phyloP scores from a whole-genome alignment of 768 basidiomycete genomes.

The Tephrocybe sp. region DNA sequence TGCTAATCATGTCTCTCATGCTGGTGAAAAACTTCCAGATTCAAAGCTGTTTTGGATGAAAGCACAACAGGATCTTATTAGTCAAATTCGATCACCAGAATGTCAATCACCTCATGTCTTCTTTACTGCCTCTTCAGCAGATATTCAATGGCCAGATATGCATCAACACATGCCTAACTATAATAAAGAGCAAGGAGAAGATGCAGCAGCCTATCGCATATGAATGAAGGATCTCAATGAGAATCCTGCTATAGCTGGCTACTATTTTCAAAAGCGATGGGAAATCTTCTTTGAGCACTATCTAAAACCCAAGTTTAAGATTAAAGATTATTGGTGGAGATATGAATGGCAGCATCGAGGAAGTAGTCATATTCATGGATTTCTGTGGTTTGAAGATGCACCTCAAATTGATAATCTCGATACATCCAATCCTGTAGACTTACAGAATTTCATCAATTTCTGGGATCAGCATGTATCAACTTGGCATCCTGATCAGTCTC shows the following conservation, averaged over 20 bases:
- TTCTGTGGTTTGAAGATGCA: no score
- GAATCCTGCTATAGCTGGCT: constrained; percentile 24
- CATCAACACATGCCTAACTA: constrained; percentile 28
- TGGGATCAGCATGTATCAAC: no score
- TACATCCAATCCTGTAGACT: constrained; percentile 4
- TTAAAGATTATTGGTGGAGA: constrained; percentile 20
- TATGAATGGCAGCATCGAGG: constrained; percentile 10
- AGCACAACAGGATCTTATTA: constrained; percentile 2
- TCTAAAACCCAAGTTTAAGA: constrained; percentile 12
- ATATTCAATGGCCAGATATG: constrained; percentile 31
- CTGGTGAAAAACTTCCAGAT: constrained; percentile 20
- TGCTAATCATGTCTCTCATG: constrained; percentile 15
- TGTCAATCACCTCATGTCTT: constrained; percentile 24
- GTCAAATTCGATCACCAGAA: constrained; percentile 20
- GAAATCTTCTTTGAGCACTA: constrained; percentile 20
- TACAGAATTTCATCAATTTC: constrained; percentile 9
- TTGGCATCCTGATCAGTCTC: constrained; percentile 1
- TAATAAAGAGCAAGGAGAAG: constrained; percentile 10
- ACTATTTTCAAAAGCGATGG: constrained; percentile 21
- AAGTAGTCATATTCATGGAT: no score
- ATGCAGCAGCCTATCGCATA: constrained; percentile 11
- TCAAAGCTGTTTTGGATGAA: constrained; percentile 23
- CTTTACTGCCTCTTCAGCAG: constrained; percentile 26
- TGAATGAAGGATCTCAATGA: constrained; percentile 18
- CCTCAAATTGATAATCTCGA: no score